Percentiles rank a stretch among this genome's conserved stretches.
These are phyloP conservation scores for Sugiyamaella mastotermitis DNA, from an alignment of 805 yeast genomes.

Conservation along the genomic window DNA sequence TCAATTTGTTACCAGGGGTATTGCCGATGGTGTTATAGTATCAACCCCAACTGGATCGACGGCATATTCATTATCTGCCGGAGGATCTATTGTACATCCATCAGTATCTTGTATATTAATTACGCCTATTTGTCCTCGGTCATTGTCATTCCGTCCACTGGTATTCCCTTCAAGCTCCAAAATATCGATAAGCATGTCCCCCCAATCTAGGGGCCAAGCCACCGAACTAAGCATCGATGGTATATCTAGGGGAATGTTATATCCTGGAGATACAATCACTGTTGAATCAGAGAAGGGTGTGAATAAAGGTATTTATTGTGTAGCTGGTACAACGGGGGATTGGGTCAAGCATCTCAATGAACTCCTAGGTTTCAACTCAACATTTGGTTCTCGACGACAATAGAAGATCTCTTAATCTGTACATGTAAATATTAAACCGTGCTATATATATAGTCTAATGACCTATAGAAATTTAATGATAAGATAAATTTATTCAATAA, in stretches of 20 bases:
- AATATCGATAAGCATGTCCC: slow-evolving; percentile 35
- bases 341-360: slow-evolving; percentile 92
- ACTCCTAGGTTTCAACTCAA: slow-evolving; percentile 79
- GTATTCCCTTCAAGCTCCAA: slow-evolving; percentile 75
- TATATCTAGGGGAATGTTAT: slow-evolving; percentile 59
- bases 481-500: no score
- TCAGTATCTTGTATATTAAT: slow-evolving; percentile 72
- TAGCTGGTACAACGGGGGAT: slow-evolving; percentile 74
- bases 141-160: slow-evolving; percentile 84
- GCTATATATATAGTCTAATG: no score
- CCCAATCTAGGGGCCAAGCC: slow-evolving; percentile 32
- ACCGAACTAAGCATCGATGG: slow-evolving; percentile 80
- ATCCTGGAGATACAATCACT: slow-evolving; percentile 52
- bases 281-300: slow-evolving; percentile 25
- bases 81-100: slow-evolving; percentile 92
- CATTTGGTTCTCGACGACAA: no score
- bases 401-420: no score
- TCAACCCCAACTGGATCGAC: slow-evolving; percentile 95
- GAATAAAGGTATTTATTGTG: slow-evolving; percentile 72
- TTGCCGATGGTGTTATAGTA: slow-evolving; percentile 83
- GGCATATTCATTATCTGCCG: slow-evolving; percentile 82
- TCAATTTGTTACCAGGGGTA: slow-evolving; percentile 77
- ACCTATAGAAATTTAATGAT: no score
- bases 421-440: no score
- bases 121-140: slow-evolving; percentile 90